These are phyloP conservation scores for Murraya paniculata DNA, from an alignment of 345 rosid genomes.

Conservation along the genomic window DNA sequence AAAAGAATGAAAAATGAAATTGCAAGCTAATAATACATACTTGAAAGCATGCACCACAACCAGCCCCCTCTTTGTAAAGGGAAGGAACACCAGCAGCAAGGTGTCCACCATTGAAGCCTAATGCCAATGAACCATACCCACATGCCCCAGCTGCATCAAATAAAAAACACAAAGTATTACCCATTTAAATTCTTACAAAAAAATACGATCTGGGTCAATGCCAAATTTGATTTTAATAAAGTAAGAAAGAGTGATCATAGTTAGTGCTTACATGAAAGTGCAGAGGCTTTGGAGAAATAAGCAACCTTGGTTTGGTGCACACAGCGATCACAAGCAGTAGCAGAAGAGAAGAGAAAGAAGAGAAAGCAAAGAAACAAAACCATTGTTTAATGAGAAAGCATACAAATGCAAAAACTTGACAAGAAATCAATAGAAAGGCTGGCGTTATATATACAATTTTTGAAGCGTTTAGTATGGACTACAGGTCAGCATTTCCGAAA, in stretches of 20 bases:
- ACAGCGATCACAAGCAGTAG: conserved; percentile 84
- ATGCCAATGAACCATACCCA: conserved; percentile 73
- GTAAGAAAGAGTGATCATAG: neutral
- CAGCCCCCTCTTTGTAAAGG: conserved; percentile 78
- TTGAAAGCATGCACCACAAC: conserved; percentile 93
- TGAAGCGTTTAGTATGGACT: conserved; percentile 22
- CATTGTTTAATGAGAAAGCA: conserved; percentile 25
- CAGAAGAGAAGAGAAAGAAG: conserved; percentile 41
- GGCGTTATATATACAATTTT: conserved; percentile 9
- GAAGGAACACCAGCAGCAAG: conserved; percentile 73
- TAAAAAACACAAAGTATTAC: conserved; percentile 16
- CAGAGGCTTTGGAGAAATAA: conserved; percentile 61
- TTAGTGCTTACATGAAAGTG: conserved; percentile 55
- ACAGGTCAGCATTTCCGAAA: conserved; percentile 41
- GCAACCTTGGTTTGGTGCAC: conserved; percentile 66
- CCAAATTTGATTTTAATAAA: conserved; percentile 2
- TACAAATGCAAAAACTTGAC: neutral
- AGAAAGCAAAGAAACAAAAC: conserved; percentile 31
- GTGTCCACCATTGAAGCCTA: conserved; percentile 59
- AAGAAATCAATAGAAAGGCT: neutral
- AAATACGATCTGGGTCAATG: conserved; percentile 26
- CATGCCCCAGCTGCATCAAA: conserved; percentile 84
- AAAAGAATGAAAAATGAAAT: neutral
- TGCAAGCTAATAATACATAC: conserved; percentile 14
- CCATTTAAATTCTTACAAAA: conserved; percentile 22